Evolutionary conservation across 2,329 filamentous ascomycete genomes (phyloP), one percentile per base, ranked within the genome.

Genomic region (Pyricularia grisea): DNA sequence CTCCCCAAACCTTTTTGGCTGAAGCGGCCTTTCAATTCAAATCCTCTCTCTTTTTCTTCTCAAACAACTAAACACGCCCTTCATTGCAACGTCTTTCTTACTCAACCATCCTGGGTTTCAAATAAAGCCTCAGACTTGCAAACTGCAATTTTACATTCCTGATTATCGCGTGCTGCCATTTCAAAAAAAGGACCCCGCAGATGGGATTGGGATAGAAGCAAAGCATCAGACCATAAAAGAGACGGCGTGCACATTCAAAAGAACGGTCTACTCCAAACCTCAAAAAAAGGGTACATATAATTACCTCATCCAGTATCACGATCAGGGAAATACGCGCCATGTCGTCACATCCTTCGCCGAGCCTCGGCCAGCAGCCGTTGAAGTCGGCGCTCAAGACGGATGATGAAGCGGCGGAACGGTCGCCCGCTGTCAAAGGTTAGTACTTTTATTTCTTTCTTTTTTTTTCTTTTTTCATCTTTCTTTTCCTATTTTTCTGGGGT

Each of bases 311-410:
- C n/a, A 61, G 14, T 23, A 61, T n/a, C 50, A 23, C 20, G 20
- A 9, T 61, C 58, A 27, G 25, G n/a, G 7, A 61, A 25, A n/a
- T 3, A 23, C 2, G 12, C 55, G 27, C 66, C 28, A 70, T 69
- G 36, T 71, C 72, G 20, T 60, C 61, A 10, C 68, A 72, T 25
- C 42, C 69, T 1, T 63, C 69, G 11, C 63, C 70, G 28, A 66
- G 70, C 31, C 25, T 70, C n/a, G 61, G 55, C 31, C 72, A 23
- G 23, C 58, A 72, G 68, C 74, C 74, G 33, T 71, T 71, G 36
- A 73, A 74, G 69, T 76, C 75, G 27, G 74, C 74, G 17, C 69
- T 76, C 66, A 84, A 83, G 74, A 74, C 72, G 17, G 82, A 84
- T 33, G 79, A 81, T 67, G 81, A 83, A 65, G 73, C 65, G 36